Conservation (phyloP, 2,329 filamentous ascomycete species). For the Ambrosiella cleistominuta region DNA sequence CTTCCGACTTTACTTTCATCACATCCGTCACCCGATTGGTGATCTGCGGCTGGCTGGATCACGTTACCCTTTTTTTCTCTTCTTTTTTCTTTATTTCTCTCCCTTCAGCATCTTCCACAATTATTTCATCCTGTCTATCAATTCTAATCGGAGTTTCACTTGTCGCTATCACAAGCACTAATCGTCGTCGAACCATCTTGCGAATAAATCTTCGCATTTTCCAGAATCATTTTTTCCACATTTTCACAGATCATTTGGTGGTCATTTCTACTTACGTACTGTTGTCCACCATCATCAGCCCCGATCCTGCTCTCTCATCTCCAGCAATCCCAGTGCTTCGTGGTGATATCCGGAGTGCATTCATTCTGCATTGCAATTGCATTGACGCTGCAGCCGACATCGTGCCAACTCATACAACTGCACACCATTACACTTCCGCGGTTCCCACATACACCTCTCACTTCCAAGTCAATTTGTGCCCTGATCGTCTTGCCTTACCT, state of each 20-base stretch:
- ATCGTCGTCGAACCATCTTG: not conserved
- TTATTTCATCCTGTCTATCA: too few species aligned
- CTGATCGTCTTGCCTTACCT: constrained; percentile 1
- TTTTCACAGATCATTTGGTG: not conserved
- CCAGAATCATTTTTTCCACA: too few species aligned
- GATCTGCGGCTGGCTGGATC: not conserved
- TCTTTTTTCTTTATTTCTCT: not conserved
- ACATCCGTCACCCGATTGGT: not conserved
- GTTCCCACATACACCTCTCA: not conserved
- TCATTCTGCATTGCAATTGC: not conserved
- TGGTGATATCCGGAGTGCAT: not conserved
- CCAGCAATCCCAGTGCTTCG: not conserved
- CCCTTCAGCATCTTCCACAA: not conserved
- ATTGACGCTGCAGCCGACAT: not conserved
- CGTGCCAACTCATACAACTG: not conserved
- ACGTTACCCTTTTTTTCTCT: not conserved
- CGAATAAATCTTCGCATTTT: not conserved
- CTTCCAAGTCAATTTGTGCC: not conserved
- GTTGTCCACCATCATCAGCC: not conserved
- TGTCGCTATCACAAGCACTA: not conserved
- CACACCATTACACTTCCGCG: not conserved
- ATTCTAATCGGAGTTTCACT: not conserved
- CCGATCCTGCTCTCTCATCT: not conserved
- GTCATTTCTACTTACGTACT: not conserved
- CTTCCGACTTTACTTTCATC: not conserved